Conservation (phyloP, 768 basidiomycete genomes). For the Russula olivacea region DNA sequence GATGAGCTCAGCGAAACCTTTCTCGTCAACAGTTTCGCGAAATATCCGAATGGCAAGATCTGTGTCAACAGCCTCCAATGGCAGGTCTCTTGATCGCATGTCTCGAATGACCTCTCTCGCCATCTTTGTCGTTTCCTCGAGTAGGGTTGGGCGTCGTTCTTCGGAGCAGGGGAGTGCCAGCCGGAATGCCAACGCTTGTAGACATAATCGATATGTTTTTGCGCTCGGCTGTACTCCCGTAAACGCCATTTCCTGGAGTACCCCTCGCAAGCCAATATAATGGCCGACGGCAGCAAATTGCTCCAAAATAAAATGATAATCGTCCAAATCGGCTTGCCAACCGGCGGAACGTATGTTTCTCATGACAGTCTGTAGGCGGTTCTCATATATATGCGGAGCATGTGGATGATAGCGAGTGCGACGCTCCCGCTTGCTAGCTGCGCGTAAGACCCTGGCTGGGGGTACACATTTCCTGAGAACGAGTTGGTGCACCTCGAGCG, state of each 20-base stretch:
- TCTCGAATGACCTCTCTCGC: constrained; percentile 49
- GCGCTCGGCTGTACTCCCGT: constrained; percentile 42
- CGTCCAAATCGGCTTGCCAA: constrained; percentile 42
- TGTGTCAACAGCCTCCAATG: constrained; percentile 53
- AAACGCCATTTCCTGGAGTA: constrained; percentile 53
- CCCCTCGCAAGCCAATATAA: constrained; percentile 49
- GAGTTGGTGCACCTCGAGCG: constrained; percentile 59
- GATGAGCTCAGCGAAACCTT: constrained; percentile 54
- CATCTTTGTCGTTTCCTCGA: constrained; percentile 42
- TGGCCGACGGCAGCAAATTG: constrained; percentile 78
- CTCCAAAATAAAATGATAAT: constrained; percentile 69
- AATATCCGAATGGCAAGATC: constrained; percentile 66
- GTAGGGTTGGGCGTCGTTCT: constrained; percentile 33
- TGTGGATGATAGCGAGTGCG: constrained; percentile 34
- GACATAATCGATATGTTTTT: constrained; percentile 55
- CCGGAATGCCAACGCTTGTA: constrained; percentile 68
- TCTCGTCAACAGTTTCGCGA: constrained; percentile 54
- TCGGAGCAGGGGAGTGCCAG: constrained; percentile 52
- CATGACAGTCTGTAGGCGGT: constrained; percentile 60
- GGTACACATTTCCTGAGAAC: constrained; percentile 65
- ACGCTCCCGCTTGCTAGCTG: constrained; percentile 39
- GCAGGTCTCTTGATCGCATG: constrained; percentile 46
- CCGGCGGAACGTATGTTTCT: constrained; percentile 60
- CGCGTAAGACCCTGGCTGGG: constrained; percentile 41
- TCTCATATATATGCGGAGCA: constrained; percentile 53